These are phyloP conservation scores for Persicaria maculosa DNA, from an alignment of 148 eudicot species.

Conservation along the genomic window DNA sequence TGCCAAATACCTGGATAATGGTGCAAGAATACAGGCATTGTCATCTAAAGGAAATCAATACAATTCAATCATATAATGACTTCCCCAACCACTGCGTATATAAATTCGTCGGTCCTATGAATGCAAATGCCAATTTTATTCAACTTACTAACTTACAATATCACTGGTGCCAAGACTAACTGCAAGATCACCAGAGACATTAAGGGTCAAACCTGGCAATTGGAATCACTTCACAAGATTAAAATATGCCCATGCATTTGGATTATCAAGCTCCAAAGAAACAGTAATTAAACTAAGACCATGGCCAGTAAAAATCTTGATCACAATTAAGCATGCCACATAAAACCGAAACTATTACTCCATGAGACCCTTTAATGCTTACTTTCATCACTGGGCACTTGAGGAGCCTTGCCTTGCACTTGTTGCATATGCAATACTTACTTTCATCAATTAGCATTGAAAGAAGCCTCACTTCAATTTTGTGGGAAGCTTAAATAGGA, in stretches of 20 bases:
- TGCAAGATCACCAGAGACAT: conserved; percentile 88
- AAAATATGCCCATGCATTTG: neutral
- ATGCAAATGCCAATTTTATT: neutral
- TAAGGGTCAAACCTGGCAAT: conserved; percentile 70
- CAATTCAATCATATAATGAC: neutral
- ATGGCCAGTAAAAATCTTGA: neutral
- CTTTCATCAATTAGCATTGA: too few relatives aligned
- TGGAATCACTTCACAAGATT: neutral
- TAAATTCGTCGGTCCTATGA: neutral
- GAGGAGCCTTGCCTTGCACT: too few relatives aligned
- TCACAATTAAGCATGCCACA: neutral
- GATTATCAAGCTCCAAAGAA: too few relatives aligned
- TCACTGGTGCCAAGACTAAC: conserved; percentile 97
- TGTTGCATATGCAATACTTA: too few relatives aligned
- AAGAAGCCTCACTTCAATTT: too few relatives aligned
- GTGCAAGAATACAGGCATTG: conserved; percentile 4
- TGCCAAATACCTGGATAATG: conserved; percentile 67
- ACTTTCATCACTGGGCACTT: too few relatives aligned
- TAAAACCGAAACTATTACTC: too few relatives aligned
- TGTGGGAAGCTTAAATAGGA: too few relatives aligned
- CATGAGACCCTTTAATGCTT: too few relatives aligned
- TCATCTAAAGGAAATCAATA: neutral
- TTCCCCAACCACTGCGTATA: neutral
- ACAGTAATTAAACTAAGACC: neutral
- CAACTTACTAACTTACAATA: conserved; percentile 49